These are phyloP conservation scores for Magnaporthiopsis incrustans DNA, from an alignment of 2,329 filamentous ascomycete species.

Conservation along the genomic window DNA sequence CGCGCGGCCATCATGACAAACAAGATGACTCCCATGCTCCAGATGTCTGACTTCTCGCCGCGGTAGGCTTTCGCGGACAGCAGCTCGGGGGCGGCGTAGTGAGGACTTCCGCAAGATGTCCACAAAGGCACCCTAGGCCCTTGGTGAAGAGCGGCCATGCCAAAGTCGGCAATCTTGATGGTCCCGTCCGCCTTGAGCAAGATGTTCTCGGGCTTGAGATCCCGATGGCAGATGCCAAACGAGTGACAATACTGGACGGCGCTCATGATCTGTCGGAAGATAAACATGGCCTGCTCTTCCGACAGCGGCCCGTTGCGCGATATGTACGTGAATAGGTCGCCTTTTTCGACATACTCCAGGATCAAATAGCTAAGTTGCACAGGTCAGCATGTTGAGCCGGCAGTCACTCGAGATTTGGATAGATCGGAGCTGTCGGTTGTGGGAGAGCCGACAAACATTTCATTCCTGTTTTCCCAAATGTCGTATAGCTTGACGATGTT, in stretches of 20 bases:
- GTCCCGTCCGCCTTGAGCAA: conserved; percentile 67
- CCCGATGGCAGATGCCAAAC: conserved; percentile 91
- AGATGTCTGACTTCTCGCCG: conserved; percentile 83
- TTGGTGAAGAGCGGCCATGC: conserved; percentile 89
- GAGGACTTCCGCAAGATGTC: conserved; percentile 91
- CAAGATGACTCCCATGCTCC: conserved; percentile 87
- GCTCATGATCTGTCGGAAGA: conserved; percentile 90
- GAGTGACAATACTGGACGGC: conserved; percentile 89
- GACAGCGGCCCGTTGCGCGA: conserved; percentile 62
- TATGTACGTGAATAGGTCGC: conserved; percentile 83
- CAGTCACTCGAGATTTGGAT: not conserved
- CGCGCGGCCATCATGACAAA: conserved; percentile 79
- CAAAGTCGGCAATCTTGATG: conserved; percentile 94
- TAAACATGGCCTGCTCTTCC: conserved; percentile 72
- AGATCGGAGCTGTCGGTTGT: not conserved
- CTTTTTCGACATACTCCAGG: conserved; percentile 76
- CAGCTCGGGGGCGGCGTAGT: conserved; percentile 92
- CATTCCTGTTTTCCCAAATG: conserved; percentile 94
- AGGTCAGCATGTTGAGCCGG: not conserved
- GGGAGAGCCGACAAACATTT: conserved; percentile 58
- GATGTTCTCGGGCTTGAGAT: conserved; percentile 96
- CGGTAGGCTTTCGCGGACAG: conserved; percentile 70
- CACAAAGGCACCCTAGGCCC: conserved; percentile 69
- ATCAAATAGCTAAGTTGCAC: conserved; percentile 69
- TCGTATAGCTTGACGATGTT: conserved; percentile 93